Percentiles rank a stretch among this genome's conserved stretches.
Evolutionary conservation across 345 rosid species (phyloP).

Genomic region (Heritiera littoralis): DNA sequence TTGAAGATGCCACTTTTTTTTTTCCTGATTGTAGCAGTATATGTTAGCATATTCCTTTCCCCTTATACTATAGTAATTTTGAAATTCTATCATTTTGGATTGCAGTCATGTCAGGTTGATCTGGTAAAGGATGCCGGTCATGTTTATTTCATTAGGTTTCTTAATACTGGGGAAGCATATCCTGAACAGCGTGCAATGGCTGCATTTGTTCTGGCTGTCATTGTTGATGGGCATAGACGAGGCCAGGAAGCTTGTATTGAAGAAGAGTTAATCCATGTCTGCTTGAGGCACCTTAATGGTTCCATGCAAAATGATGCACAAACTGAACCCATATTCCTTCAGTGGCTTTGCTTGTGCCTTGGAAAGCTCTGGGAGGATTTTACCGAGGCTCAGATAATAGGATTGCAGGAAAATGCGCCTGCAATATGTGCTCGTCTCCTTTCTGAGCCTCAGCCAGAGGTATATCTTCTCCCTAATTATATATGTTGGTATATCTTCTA

Average conservation of each 20-base stretch:
- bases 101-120: constrained; percentile 99
- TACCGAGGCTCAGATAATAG: constrained; percentile 80
- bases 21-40: not conserved
- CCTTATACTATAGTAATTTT: constrained; percentile 1
- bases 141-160: constrained; percentile 89
- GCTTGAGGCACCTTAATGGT: constrained; percentile 84
- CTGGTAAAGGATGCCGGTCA: constrained; percentile 98
- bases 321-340: constrained; percentile 85
- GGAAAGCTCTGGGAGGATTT: constrained; percentile 99
- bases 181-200: constrained; percentile 99
- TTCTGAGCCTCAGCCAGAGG: constrained; percentile 96
- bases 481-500: constrained; percentile 43
- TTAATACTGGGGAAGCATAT: constrained; percentile 89
- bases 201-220: constrained; percentile 98
- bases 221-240: constrained; percentile 93
- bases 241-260: constrained; percentile 98
- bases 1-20: not conserved
- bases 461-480: constrained; percentile 26
- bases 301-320: constrained; percentile 68
- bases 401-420: constrained; percentile 78
- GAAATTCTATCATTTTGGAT: constrained; percentile 33
- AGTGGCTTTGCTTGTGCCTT: constrained; percentile 97
- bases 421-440: constrained; percentile 67
- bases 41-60: not conserved
- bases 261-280: constrained; percentile 74